These are phyloP conservation scores for Arthrobotrys megalospora DNA, from an alignment of 2,329 filamentous ascomycete species.

Conservation along the genomic window DNA sequence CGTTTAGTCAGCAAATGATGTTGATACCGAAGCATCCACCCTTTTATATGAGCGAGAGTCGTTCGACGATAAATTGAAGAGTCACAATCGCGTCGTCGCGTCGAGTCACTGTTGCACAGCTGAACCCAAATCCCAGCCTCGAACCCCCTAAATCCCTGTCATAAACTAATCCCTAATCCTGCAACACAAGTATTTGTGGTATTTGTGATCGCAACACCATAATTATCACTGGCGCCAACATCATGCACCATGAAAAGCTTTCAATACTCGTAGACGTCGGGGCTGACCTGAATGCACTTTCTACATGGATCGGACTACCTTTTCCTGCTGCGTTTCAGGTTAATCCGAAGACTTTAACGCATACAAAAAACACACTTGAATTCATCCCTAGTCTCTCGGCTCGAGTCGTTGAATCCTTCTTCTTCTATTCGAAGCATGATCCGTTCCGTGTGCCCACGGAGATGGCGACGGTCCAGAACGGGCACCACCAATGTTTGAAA, in stretches of 20 bases:
- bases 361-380: slow-evolving; percentile 7
- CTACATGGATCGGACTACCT: not conserved
- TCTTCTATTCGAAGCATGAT: slow-evolving; percentile 28
- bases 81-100: slow-evolving; percentile 29
- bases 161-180: not conserved
- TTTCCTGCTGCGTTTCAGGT: not conserved
- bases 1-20: slow-evolving; percentile 23
- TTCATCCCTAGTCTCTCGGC: not conserved
- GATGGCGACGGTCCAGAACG: slow-evolving; percentile 5
- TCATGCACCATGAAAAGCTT: not conserved
- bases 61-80: slow-evolving; percentile 25
- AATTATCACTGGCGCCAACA: not conserved
- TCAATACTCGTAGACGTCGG: not conserved
- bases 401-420: slow-evolving; percentile 13
- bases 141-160: slow-evolving; percentile 2
- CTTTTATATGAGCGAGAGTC: slow-evolving; percentile 30
- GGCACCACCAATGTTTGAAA: slow-evolving; percentile 23
- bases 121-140: not conserved
- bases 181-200: slow-evolving; percentile 17
- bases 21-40: slow-evolving; percentile 28
- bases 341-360: slow-evolving; percentile 4
- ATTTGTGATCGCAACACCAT: slow-evolving; percentile 2
- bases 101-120: slow-evolving; percentile 12
- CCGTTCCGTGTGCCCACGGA: slow-evolving; percentile 32
- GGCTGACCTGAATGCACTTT: not conserved